A percentile compares a stretch with the other conserved stretches of the same genome.
Evolutionary conservation across 108 stramenopile species (phyloP).

Genomic region (Cyclotella distinguenda): DNA sequence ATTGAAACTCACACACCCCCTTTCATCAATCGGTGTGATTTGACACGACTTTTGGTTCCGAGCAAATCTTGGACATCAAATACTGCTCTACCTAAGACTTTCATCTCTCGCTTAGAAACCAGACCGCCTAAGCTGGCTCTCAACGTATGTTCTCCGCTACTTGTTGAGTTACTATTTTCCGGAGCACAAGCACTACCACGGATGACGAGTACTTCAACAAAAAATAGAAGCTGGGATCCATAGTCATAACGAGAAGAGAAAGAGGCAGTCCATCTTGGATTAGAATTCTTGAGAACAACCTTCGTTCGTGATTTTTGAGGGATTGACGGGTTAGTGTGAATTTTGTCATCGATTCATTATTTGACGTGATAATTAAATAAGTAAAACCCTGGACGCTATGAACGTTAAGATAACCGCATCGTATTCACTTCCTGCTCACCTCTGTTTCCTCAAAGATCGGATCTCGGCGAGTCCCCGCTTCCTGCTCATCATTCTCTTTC

Average conservation of each 20-base stretch:
- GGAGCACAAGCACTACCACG: background rate
- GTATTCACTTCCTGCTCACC: background rate
- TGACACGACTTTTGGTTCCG: slow-evolving; percentile 7
- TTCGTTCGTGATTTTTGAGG: background rate
- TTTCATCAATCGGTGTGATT: slow-evolving; percentile 11
- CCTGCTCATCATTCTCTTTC: too few species aligned
- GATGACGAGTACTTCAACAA: slow-evolving; percentile 28
- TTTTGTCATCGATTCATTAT: background rate
- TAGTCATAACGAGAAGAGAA: slow-evolving; percentile 23
- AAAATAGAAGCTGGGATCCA: slow-evolving; percentile 24
- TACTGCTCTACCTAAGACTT: slow-evolving; percentile 13
- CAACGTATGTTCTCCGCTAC: background rate
- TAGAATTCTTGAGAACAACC: slow-evolving; percentile 20
- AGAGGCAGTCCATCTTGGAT: slow-evolving; percentile 24
- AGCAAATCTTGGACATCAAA: slow-evolving; percentile 36
- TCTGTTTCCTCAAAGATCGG: background rate
- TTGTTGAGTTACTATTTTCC: background rate
- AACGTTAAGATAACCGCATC: background rate
- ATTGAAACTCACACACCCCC: slow-evolving; percentile 17
- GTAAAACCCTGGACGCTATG: background rate
- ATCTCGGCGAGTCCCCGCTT: background rate
- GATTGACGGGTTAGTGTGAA: background rate
- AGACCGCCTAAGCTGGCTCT: background rate
- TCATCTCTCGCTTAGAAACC: background rate
- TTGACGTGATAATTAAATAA: background rate